Conservation (phyloP, 345 rosid genomes). For the Populus tremula region DNA sequence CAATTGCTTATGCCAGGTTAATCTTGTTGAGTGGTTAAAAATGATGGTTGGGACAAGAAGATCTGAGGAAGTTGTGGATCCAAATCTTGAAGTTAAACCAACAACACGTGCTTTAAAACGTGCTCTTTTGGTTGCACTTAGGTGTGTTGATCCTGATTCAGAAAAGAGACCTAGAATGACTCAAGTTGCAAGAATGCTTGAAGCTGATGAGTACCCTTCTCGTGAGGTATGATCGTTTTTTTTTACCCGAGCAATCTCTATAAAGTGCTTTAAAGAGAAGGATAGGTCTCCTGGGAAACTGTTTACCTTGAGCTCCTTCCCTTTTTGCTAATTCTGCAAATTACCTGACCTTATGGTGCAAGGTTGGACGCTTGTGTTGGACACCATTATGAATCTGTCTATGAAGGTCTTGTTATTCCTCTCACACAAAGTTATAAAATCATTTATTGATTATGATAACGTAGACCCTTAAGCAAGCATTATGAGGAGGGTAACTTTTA, state of each 20-base stretch:
- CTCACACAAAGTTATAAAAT: neutral
- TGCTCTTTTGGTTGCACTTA: slow-evolving; percentile 72
- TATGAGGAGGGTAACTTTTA: neutral
- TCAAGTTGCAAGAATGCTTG: slow-evolving; percentile 83
- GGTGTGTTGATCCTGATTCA: slow-evolving; percentile 89
- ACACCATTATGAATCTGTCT: neutral
- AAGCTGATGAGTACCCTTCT: slow-evolving; percentile 75
- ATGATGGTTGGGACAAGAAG: slow-evolving; percentile 92
- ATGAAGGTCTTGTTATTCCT: neutral
- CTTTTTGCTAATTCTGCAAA: neutral
- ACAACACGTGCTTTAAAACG: slow-evolving; percentile 69
- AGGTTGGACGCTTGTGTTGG: neutral
- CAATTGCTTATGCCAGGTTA: slow-evolving; percentile 48
- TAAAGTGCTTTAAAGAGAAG: neutral
- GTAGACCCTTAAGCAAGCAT: neutral
- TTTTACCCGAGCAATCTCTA: neutral
- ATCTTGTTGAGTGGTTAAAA: slow-evolving; percentile 96
- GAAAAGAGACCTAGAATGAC: slow-evolving; percentile 92
- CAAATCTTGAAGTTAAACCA: slow-evolving; percentile 70
- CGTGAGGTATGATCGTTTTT: slow-evolving; percentile 54
- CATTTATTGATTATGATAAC: neutral
- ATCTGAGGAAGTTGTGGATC: slow-evolving; percentile 91
- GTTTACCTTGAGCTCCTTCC: neutral
- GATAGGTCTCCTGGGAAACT: neutral
- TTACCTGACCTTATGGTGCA: neutral